Evolutionary conservation across 306 rosid genomes (phyloP).

Genomic region (Corylus americana): DNA sequence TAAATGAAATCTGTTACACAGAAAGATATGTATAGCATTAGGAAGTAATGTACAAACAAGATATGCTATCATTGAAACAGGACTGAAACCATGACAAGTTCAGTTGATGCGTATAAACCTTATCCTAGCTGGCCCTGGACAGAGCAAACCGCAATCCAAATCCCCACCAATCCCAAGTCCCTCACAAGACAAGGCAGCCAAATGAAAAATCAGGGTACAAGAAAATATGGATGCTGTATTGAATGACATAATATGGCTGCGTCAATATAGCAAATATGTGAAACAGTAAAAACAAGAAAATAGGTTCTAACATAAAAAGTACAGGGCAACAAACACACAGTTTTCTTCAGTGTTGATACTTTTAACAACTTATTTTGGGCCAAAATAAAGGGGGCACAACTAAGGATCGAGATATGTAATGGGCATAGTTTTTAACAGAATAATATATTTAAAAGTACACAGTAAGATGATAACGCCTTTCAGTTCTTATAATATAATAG

Average conservation of each 20-base stretch:
- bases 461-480: too few species aligned
- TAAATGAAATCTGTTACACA: not conserved
- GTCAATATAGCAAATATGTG: too few species aligned
- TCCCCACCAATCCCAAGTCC: not conserved
- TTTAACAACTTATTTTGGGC: not conserved
- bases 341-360: not conserved
- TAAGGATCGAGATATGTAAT: not conserved
- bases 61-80: not conserved
- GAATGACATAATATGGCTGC: too few species aligned
- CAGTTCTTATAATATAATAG: not conserved
- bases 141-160: not conserved
- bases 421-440: not conserved
- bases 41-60: not conserved
- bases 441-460: not conserved
- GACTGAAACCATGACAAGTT: not conserved
- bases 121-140: not conserved
- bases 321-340: not conserved
- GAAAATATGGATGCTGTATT: too few species aligned
- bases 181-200: not conserved
- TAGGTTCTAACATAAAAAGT: too few species aligned
- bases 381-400: not conserved
- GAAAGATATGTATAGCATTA: not conserved
- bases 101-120: not conserved
- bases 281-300: too few species aligned
- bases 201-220: not conserved